Base-by-base conservation (phyloP, 306 rosid species). In the Vicia villosa region DNA sequence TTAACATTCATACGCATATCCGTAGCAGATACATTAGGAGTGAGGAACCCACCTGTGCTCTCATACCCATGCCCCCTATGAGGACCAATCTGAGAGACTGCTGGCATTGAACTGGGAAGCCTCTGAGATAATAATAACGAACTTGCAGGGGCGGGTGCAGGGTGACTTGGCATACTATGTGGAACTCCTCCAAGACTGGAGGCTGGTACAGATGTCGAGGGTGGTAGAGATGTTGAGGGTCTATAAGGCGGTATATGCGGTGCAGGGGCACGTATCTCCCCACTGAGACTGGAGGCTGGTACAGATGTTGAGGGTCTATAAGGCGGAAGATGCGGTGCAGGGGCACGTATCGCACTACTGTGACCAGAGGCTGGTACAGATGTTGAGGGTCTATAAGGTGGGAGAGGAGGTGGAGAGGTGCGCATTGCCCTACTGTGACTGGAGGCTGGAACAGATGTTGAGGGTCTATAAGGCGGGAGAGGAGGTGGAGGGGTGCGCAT, bases 401-500 rank as follows among this genome's bases (percentile, higher is more conserved):
- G 30, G n/a, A 52, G 59, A 21, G 22, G 59, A 3, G 59, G 59
- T 22, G 32, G 5, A 0, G n/a, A 4, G 32, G 59, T 13, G 3
- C 32, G 59, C 10, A 52, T 52, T 4, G 24, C 76, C 40, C 83
- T 64, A 46, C 74, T 34, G 13, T 36, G 81, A 71, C 22, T 41
- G 47, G 79, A 13, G 32, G 76, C 13, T 7, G 77, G 66, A 42
- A 61, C 45, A 15, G 80, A 40, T 41, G 96, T 70, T 6, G 89
- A 30, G 30, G 90, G 76, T 72, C 90, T 77, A 75, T 60, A 88
- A 66, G 84, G 83, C 58, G 79, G 89, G 43, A 92, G 86, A 74
- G 86, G 95, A 3, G 96, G 98, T 47, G 96, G 86, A 13, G 90
- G 86, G 30, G 90, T 22, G 42, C 90, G 98, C 43, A 90, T 68